Base-by-base conservation (phyloP, 2,329 filamentous ascomycete genomes). In the Coleophoma eucalyptorum region DNA sequence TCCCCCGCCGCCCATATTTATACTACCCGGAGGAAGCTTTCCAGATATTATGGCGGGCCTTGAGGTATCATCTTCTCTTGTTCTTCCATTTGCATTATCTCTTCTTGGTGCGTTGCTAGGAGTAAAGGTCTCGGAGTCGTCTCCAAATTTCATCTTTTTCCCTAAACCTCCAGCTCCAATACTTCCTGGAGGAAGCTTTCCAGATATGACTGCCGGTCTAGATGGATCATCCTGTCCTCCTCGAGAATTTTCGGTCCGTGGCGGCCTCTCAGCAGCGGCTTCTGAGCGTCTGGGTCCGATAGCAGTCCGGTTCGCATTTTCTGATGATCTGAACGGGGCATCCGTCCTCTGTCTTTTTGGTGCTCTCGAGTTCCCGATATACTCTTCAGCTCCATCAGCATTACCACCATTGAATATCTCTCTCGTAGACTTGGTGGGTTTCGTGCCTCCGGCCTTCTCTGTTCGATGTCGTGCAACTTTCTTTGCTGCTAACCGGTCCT, bases 401-500 rank as follows among this genome's bases (percentile, higher is more conserved):
- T 62, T 53, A 32, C 55, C 56, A 43, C 63, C 58, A 6, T 58
- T 58, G 43, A 64, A 64, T 32, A 63, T 60, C 48, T 63, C 59
- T 55, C 60, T 51, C 13, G 52, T 42, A 5, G 51, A 50, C 46
- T 52, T 55, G 32, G 49, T 46, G 26, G 49, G 47, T 46, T 20
- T 26, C 11, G 19, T n/a, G 16, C 20, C 42, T 21, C 12, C 40
- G 31, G 31, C 21, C 42, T 56, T 55, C 31, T 72, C 77, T 54
- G 74, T 69, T 60, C 74, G 75, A 63, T 79, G 75, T 60, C 77
- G 74, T 16, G 79, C 76, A 53, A 78, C 77, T 68, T 88, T 88
- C 70, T 91, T 88, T 34, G 91, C 91, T 50, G 84, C 86, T 53
- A 93, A 79, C 55, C 94, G 82, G 66, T 96, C 92, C 65, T 89